Evolutionary conservation across 208 protist species (phyloP), one percentile per base, ranked within the genome.

Genomic region (Crithidia expoeki): DNA sequence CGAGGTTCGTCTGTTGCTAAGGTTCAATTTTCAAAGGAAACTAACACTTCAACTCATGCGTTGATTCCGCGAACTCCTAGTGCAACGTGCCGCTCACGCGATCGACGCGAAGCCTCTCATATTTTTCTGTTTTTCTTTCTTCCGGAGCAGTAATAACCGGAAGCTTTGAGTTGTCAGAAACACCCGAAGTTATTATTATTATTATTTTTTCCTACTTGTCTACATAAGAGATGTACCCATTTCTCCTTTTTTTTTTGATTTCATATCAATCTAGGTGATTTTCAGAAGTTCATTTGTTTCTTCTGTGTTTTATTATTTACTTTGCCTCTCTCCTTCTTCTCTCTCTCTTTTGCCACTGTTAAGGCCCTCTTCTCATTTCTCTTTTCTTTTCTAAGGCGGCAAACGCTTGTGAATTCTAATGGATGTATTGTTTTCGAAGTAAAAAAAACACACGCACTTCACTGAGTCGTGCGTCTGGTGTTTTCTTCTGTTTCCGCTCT

Each of bases 351-450:
- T n/a, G n/a, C n/a, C n/a, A n/a, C n/a, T n/a, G n/a, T n/a, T n/a
- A n/a, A n/a, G n/a, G n/a, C n/a, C n/a, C n/a, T n/a, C 36, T 42
- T 42, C 36, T 42, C 36, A 6, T 42, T 42, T 42, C 36, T 42
- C 28, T 36, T 23, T 47, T 30, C 32, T 51, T 64, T 47, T 64
- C 40, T n/a, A n/a, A n/a, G n/a, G n/a, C n/a, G n/a, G n/a, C n/a
- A n/a, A n/a, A n/a, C n/a, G n/a, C n/a, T n/a, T n/a, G n/a, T n/a
- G n/a, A n/a, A n/a, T n/a, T n/a, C n/a, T n/a, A n/a, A n/a, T n/a
- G n/a, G n/a, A n/a, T n/a, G n/a, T n/a, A n/a, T n/a, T n/a, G n/a
- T n/a, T n/a, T n/a, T n/a, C n/a, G n/a, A n/a, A n/a, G n/a, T n/a
- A n/a, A n/a, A n/a, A n/a, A n/a, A n/a, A n/a, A n/a, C n/a, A n/a